Evolutionary conservation across 805 yeast genomes (phyloP), one percentile per base, ranked within the genome.

Genomic region (Lipomyces sp.): DNA sequence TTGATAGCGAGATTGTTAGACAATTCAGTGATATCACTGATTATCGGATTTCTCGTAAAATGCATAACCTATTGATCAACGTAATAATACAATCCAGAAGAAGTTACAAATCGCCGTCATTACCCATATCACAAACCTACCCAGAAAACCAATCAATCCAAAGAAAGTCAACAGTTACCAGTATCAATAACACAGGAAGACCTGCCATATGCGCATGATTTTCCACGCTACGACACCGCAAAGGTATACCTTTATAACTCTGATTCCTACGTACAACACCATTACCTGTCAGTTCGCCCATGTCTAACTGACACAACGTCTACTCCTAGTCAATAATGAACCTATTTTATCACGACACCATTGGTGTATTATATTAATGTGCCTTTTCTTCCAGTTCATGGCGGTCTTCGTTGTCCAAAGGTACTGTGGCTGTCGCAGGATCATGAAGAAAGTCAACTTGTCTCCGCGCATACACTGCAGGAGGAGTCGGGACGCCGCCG

Each of bases 401-500:
- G 29, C 48, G 56, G 29, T 53, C 53, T 51, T 64, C 53, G 58
- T 57, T 62, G 39, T 54, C 63, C 37, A 53, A 42, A 3, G 63
- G 30, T 30, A 59, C 63, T 6, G 63, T 37, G 8, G 34, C 24
- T 5, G 54, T 50, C 45, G 56, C 39, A 42, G 55, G 53, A n/a
- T 67, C 66, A 55, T 60, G 62, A 56, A 64, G 39, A 53, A 67
- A 64, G 35, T 66, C 68, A 29, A 59, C 60, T 35, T 37, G 66
- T 7, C 72, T 67, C 18, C 70, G 65, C 18, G 69, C 62, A 62
- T 63, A 69, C 10, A 69, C 72, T 15, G 81, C 79, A 63, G 84
- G 77, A 45, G 84, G 83, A 35, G 82, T 75, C 33, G 85, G 85
- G 48, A 80, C 80, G 51, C 60, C 63, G 13, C 60, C 66, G 53